These are phyloP conservation scores for Lophiostoma macrostomum DNA, from an alignment of 495 filamentous ascomycete genomes.

Conservation along the genomic window DNA sequence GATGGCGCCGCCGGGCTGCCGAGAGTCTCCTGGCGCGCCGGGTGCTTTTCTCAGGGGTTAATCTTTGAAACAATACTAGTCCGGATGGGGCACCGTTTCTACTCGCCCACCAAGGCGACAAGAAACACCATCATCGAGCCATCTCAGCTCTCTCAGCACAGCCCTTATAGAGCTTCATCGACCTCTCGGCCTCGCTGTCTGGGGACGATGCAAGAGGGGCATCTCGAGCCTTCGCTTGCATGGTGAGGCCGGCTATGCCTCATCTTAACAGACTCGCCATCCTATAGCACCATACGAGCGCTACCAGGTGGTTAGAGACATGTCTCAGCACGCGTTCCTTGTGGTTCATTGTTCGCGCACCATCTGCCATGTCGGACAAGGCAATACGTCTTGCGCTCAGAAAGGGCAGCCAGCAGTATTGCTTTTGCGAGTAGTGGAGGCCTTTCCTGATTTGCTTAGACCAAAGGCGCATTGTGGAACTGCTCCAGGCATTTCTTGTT, in stretches of 20 bases:
- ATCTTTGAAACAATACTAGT: conserved; percentile 23
- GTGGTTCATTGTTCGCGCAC: conserved; percentile 7
- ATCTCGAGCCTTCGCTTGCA: conserved; percentile 28
- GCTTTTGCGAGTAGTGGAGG: no score
- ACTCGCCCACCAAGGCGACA: conserved; percentile 29
- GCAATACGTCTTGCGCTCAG: neutral
- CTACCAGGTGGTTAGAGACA: conserved; percentile 17
- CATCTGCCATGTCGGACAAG: neutral
- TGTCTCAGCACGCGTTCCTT: conserved; percentile 29
- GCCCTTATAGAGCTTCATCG: conserved; percentile 25
- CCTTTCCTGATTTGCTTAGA: no score
- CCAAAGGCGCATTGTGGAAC: no score
- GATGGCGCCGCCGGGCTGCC: conserved; percentile 15
- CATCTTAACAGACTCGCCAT: conserved; percentile 27
- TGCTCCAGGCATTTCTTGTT: no score
- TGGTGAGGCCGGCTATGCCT: conserved; percentile 22
- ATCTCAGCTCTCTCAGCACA: conserved; percentile 31
- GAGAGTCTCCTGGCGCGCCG: conserved; percentile 11
- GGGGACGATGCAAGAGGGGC: conserved; percentile 6
- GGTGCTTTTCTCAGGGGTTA: conserved; percentile 30
- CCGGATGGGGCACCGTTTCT: conserved; percentile 10
- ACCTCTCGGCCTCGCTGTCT: conserved; percentile 14
- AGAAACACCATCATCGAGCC: conserved; percentile 18
- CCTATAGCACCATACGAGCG: neutral
- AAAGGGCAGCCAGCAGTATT: neutral